These are phyloP conservation scores for Umbelopsis vinacea DNA, from an alignment of 192 early-diverging fungal genomes.

Conservation along the genomic window DNA sequence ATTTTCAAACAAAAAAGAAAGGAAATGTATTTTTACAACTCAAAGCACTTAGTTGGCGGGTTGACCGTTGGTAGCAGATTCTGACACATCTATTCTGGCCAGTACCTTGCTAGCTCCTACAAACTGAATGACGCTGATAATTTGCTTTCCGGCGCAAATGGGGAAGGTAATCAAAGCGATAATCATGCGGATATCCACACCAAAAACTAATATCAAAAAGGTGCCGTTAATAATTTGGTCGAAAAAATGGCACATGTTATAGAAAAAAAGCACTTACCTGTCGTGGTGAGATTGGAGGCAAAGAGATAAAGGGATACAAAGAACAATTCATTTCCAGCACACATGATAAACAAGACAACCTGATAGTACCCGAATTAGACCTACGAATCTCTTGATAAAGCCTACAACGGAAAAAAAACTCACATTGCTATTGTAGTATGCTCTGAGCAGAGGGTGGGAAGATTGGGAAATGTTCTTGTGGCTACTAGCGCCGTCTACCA, in stretches of 20 bases:
- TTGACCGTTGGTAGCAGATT: slow-evolving; percentile 32
- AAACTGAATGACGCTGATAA: slow-evolving; percentile 94
- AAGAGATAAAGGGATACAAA: slow-evolving; percentile 90
- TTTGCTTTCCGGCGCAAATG: slow-evolving; percentile 86
- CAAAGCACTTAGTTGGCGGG: slow-evolving; percentile 1
- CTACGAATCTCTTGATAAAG: no score
- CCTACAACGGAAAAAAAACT: not conserved
- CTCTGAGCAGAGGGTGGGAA: slow-evolving; percentile 77
- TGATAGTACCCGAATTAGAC: slow-evolving; percentile 31
- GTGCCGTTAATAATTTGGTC: not conserved
- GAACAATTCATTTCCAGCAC: slow-evolving; percentile 90
- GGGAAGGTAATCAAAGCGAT: slow-evolving; percentile 60
- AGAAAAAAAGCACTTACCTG: slow-evolving; percentile 36
- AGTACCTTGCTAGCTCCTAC: slow-evolving; percentile 81
- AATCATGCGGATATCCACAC: slow-evolving; percentile 28
- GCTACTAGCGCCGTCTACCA: slow-evolving; percentile 81
- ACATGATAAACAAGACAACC: slow-evolving; percentile 88
- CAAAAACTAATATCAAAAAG: slow-evolving; percentile 7
- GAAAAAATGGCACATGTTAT: not conserved
- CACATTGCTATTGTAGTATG: slow-evolving; percentile 93
- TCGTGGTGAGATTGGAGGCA: slow-evolving; percentile 20
- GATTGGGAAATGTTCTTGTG: slow-evolving; percentile 87
- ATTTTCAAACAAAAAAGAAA: not conserved
- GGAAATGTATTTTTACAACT: slow-evolving; percentile 11
- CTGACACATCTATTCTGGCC: slow-evolving; percentile 70